Evolutionary conservation across 345 rosid species (phyloP).

Genomic region (Cochlearia excelsa): DNA sequence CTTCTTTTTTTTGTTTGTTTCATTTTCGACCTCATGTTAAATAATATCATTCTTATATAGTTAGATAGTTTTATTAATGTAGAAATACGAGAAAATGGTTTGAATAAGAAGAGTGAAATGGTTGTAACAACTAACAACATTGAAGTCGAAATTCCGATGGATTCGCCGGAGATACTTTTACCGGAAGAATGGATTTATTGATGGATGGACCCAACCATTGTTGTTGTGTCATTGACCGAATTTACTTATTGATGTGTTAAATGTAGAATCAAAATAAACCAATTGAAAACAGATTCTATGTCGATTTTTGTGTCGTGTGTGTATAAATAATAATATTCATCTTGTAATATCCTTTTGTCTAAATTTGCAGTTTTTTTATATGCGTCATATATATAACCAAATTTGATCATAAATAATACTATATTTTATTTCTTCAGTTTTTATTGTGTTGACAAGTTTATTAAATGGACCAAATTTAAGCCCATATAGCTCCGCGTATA

Average conservation of each 20-base stretch:
- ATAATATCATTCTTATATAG: background rate
- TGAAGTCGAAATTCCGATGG: slow-evolving; percentile 34
- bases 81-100: slow-evolving; percentile 30
- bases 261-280: slow-evolving; percentile 19
- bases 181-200: slow-evolving; percentile 84
- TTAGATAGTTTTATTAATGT: slow-evolving; percentile 2
- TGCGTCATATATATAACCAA: background rate
- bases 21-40: background rate
- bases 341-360: background rate
- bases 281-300: slow-evolving; percentile 8
- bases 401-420: too few relatives aligned
- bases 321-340: background rate
- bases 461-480: too few relatives aligned
- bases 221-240: slow-evolving; percentile 8
- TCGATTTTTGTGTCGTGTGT: slow-evolving; percentile 26
- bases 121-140: slow-evolving; percentile 31
- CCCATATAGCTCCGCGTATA: too few relatives aligned
- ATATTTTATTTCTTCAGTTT: too few relatives aligned
- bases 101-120: slow-evolving; percentile 27
- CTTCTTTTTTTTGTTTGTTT: background rate
- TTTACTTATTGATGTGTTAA: slow-evolving; percentile 12
- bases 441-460: too few relatives aligned
- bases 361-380: background rate
- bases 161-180: slow-evolving; percentile 59
- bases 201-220: background rate